Evolutionary conservation across 2,329 filamentous ascomycete species (phyloP).

Genomic region (Chaetomium globosum): DNA sequence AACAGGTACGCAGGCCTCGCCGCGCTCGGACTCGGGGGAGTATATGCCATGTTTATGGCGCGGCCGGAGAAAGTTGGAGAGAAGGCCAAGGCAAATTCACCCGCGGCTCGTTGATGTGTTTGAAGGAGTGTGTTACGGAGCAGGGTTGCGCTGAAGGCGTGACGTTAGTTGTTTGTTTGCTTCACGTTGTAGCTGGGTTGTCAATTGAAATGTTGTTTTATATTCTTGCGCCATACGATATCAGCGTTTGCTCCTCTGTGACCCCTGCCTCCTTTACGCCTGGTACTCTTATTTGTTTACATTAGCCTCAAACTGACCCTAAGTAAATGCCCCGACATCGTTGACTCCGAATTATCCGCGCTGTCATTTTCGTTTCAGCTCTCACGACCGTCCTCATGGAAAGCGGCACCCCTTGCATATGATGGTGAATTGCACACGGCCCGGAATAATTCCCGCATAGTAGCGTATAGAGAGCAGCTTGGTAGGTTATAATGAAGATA

Average conservation of each 20-base stretch:
- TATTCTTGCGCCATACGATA: too few species aligned
- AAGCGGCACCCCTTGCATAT: too few species aligned
- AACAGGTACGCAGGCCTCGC: constrained; percentile 18
- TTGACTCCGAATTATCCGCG: not conserved
- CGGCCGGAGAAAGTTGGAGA: constrained; percentile 12
- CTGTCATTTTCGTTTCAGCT: too few species aligned
- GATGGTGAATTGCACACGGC: not conserved
- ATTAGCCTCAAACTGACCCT: too few species aligned
- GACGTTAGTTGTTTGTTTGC: not conserved
- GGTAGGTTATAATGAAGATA: not conserved
- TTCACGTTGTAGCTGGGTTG: not conserved
- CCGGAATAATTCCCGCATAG: not conserved
- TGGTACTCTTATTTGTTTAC: too few species aligned
- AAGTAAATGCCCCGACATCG: too few species aligned
- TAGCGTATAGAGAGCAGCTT: not conserved
- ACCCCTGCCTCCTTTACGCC: too few species aligned
- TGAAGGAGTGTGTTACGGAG: not conserved
- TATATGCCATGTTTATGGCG: constrained; percentile 20
- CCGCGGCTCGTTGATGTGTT: constrained; percentile 7
- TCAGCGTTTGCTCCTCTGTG: too few species aligned
- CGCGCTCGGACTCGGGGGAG: constrained; percentile 18
- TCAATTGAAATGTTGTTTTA: too few species aligned
- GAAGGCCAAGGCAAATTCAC: not conserved
- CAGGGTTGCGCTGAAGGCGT: not conserved
- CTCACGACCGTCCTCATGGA: too few species aligned